phyloP scores from a whole-genome alignment of 306 rosid species.

The Cercis canadensis region DNA sequence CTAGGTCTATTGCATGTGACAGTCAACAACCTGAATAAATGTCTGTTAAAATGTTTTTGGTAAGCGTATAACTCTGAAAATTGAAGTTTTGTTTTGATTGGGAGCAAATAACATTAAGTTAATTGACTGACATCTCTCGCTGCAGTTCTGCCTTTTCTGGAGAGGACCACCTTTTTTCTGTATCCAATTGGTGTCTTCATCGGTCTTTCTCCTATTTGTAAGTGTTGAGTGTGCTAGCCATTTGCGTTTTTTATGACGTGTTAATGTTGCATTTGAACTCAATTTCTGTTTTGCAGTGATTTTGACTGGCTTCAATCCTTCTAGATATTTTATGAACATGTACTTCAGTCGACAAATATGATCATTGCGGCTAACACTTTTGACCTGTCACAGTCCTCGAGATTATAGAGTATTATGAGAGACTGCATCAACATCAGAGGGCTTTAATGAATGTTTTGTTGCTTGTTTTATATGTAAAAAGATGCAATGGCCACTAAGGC shows the following conservation, averaged over 20 bases:
- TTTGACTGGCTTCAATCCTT: conserved; percentile 97
- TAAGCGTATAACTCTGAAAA: conserved; percentile 5
- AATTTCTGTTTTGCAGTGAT: conserved; percentile 68
- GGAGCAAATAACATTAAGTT: conserved; percentile 24
- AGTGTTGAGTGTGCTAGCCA: conserved; percentile 50
- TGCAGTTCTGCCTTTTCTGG: conserved; percentile 96
- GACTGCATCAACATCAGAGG: conserved; percentile 46
- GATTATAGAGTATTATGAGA: conserved; percentile 52
- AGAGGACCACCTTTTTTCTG: conserved; percentile 92
- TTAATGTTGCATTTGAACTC: conserved; percentile 35
- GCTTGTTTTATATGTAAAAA: conserved; percentile 35
- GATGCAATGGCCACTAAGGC: conserved; percentile 36
- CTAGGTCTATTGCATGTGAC: not conserved
- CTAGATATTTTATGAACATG: conserved; percentile 91
- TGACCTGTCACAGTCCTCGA: conserved; percentile 51
- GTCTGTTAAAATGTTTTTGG: conserved; percentile 4
- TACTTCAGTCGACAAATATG: conserved; percentile 78
- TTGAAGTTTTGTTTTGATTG: conserved; percentile 10
- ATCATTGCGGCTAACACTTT: conserved; percentile 50
- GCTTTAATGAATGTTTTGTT: conserved; percentile 52
- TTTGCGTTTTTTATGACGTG: conserved; percentile 30
- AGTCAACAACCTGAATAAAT: conserved; percentile 21
- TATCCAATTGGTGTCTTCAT: conserved; percentile 90
- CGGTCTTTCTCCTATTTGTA: conserved; percentile 95
- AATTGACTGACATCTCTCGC: conserved; percentile 36